phyloP scores from a whole-genome alignment of 164 flowering plant species.

The Cinnamomum micranthum region DNA sequence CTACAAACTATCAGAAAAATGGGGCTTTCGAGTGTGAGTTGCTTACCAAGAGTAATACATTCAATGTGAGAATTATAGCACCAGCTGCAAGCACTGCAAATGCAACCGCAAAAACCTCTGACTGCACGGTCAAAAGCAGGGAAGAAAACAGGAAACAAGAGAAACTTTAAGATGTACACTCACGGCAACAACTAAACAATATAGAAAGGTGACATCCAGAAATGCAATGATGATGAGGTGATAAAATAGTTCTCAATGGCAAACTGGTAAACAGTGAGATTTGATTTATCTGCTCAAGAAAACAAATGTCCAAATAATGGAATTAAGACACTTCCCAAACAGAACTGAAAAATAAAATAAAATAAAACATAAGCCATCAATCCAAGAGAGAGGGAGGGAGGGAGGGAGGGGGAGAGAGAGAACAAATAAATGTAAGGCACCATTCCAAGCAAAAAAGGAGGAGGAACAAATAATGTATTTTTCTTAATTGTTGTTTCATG shows the following conservation, averaged over 20 bases:
- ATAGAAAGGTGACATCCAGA: neutral
- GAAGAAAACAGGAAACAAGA: neutral
- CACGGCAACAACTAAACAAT: neutral
- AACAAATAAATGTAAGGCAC: too few relatives aligned
- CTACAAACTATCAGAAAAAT: too few relatives aligned
- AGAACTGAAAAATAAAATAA: neutral
- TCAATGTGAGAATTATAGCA: conserved; percentile 87
- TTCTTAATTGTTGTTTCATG: too few relatives aligned
- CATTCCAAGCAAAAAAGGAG: too few relatives aligned
- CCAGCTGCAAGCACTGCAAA: conserved; percentile 97
- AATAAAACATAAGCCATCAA: too few relatives aligned
- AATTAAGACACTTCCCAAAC: neutral
- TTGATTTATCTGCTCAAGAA: too few relatives aligned
- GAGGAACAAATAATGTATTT: too few relatives aligned
- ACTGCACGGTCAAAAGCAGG: conserved; percentile 39
- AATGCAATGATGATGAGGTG: neutral
- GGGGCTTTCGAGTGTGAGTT: neutral
- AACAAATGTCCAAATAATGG: too few relatives aligned
- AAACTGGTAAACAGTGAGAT: too few relatives aligned
- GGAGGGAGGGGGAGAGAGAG: too few relatives aligned
- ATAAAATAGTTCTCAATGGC: too few relatives aligned
- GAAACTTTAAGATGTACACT: neutral
- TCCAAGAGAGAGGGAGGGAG: too few relatives aligned
- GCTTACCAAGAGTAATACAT: conserved; percentile 85
- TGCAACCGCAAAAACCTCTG: conserved; percentile 98